Evolutionary conservation across 2,329 filamentous ascomycete genomes (phyloP), one percentile per base, ranked within the genome.

Genomic region (Dactylellina drechsleri): DNA sequence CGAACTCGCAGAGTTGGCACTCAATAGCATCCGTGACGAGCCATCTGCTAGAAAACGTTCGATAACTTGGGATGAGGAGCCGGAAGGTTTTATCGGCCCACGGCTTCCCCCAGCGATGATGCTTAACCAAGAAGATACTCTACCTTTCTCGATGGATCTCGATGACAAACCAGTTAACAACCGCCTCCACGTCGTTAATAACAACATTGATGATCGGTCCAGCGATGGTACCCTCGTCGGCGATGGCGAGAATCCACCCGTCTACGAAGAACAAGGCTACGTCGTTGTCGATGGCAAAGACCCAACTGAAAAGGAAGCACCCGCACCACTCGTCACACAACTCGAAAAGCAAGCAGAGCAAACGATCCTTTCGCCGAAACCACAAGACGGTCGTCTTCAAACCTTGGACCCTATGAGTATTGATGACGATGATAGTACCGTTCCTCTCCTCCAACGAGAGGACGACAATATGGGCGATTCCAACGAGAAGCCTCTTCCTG

Each of bases 1-100:
- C 78, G 88, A 92, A 77, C 85, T 97, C 40, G 93, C 93, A 26
- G 90, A 92, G 58, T 87, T 93, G 45, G 93, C 93, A 0, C 84
- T 97, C 20, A 87, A 75, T 28, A 75, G 71, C 13, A 41, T 57
- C 16, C 65, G 66, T 5, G 62, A 75, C 7, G 71, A 75, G 23
- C 57, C 64, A 41, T 75, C 58, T 23, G 52, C 52, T 36, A 66
- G 64, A n/a, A 68, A 68, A 41, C 58, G 64, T 50, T 75, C 71
- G 6, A 57, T 68, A 16, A 50, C 92, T 71, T 87, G 85, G 76
- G 84, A 85, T 23, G 85, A 85, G 45, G 86, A 87, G 77, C 85
- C 84, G 45, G 83, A 71, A n/a, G 78, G 77, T 23, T 77, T 77
- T 54, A 76, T 77, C 16, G 76, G 78, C 50, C 75, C 77, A 28